Evolutionary conservation across 2,329 filamentous ascomycete species (phyloP).

Genomic region (Diplodia mutila): DNA sequence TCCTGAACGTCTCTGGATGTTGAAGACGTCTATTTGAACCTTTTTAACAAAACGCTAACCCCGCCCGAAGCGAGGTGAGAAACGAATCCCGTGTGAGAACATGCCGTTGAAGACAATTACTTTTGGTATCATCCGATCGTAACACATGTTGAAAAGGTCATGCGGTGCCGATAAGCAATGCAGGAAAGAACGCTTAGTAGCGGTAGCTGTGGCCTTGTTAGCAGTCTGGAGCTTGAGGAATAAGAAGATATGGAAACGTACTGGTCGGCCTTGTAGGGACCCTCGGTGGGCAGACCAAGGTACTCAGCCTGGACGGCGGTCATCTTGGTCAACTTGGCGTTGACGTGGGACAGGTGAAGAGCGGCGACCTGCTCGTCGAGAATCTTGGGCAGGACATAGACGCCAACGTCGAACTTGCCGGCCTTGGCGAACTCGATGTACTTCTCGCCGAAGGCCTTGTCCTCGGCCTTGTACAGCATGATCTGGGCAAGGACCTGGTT

Average conservation of each 20-base stretch:
- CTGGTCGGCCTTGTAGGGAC: slow-evolving; percentile 96
- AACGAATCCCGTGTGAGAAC: slow-evolving; percentile 27
- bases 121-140: slow-evolving; percentile 63
- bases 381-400: slow-evolving; percentile 98
- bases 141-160: slow-evolving; percentile 58
- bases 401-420: slow-evolving; percentile 86
- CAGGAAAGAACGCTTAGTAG: slow-evolving; percentile 38
- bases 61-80: slow-evolving; percentile 8
- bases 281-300: slow-evolving; percentile 81
- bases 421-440: slow-evolving; percentile 94
- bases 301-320: slow-evolving; percentile 90
- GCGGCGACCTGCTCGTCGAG: slow-evolving; percentile 97
- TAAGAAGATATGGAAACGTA: slow-evolving; percentile 52
- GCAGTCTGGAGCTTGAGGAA: slow-evolving; percentile 39
- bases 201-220: slow-evolving; percentile 30
- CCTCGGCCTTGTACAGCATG: slow-evolving; percentile 91
- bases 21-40: slow-evolving; percentile 20
- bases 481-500: slow-evolving; percentile 99
- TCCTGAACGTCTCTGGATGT: slow-evolving; percentile 19
- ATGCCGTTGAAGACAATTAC: slow-evolving; percentile 68
- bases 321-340: slow-evolving; percentile 89
- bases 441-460: slow-evolving; percentile 86
- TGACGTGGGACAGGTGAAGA: slow-evolving; percentile 90
- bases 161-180: slow-evolving; percentile 35
- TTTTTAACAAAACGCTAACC: slow-evolving; percentile 8